These are phyloP conservation scores for Ganoderma lucidum DNA, from an alignment of 1,284 basidiomycete genomes.

Conservation along the genomic window DNA sequence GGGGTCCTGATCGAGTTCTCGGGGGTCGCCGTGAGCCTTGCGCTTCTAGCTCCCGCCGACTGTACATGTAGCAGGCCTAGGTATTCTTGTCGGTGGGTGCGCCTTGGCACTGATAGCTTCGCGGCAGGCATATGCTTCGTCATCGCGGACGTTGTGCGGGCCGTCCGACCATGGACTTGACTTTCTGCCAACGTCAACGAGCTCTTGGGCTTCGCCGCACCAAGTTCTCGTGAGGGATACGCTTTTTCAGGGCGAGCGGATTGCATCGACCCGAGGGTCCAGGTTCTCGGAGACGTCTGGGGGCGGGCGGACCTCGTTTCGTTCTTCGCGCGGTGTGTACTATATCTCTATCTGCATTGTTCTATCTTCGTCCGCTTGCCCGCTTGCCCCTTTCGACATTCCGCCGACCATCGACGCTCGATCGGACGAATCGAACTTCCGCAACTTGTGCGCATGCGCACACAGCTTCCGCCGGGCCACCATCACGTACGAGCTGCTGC, in stretches of 20 bases:
- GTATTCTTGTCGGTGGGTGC: background rate
- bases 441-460: background rate
- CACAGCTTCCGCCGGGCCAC: background rate
- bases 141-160: background rate
- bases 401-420: background rate
- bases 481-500: background rate
- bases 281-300: background rate
- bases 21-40: background rate
- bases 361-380: background rate
- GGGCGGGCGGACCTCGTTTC: background rate
- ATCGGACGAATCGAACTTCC: background rate
- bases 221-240: background rate
- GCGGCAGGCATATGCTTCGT: background rate
- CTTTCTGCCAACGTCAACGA: background rate
- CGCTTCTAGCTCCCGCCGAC: background rate
- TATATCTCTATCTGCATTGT: constrained; percentile 3
- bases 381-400: background rate
- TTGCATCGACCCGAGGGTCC: background rate
- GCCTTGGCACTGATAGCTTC: background rate
- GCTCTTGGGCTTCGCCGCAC: background rate
- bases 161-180: background rate
- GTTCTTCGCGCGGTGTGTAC: background rate
- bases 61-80: background rate
- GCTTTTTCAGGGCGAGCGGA: background rate
- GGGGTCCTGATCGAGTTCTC: background rate